Percentiles rank a stretch among this genome's conserved stretches.
These are phyloP conservation scores for Pisolithus tinctorius DNA, from an alignment of 768 basidiomycete genomes.

Conservation along the genomic window DNA sequence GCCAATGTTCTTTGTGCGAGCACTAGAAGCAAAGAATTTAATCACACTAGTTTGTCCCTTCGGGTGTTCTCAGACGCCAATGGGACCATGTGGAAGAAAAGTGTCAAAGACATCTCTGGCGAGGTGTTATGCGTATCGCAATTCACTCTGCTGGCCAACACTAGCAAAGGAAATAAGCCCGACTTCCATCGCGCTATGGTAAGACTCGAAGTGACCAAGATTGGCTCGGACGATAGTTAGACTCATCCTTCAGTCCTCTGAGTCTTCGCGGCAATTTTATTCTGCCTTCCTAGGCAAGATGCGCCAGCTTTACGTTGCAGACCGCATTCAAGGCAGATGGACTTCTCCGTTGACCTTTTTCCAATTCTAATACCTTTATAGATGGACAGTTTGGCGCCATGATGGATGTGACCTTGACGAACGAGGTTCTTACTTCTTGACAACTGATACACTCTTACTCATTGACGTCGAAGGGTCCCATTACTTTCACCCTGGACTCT, in stretches of 20 bases:
- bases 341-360: not conserved
- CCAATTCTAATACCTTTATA: constrained; percentile 22
- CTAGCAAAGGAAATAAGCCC: constrained; percentile 81
- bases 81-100: constrained; percentile 78
- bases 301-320: constrained; percentile 56
- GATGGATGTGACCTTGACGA: constrained; percentile 86
- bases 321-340: constrained; percentile 70
- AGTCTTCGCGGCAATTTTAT: constrained; percentile 65
- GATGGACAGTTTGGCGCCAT: constrained; percentile 95
- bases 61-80: constrained; percentile 62
- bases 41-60: constrained; percentile 52
- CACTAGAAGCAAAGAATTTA: not conserved
- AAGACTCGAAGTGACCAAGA: constrained; percentile 12
- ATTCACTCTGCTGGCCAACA: constrained; percentile 85
- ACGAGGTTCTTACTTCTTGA: constrained; percentile 53
- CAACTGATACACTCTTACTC: constrained; percentile 1
- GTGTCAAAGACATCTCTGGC: constrained; percentile 81
- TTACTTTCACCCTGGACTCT: constrained; percentile 80
- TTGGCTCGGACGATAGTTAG: not conserved
- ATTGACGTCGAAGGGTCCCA: constrained; percentile 53
- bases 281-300: constrained; percentile 64
- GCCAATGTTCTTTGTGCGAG: constrained; percentile 4
- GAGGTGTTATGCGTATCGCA: constrained; percentile 94
- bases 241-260: constrained; percentile 45
- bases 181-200: constrained; percentile 96